Evolutionary conservation across 371 early-diverging fungal genomes (phyloP).

Genomic region (Choanephora cucurbitarum): DNA sequence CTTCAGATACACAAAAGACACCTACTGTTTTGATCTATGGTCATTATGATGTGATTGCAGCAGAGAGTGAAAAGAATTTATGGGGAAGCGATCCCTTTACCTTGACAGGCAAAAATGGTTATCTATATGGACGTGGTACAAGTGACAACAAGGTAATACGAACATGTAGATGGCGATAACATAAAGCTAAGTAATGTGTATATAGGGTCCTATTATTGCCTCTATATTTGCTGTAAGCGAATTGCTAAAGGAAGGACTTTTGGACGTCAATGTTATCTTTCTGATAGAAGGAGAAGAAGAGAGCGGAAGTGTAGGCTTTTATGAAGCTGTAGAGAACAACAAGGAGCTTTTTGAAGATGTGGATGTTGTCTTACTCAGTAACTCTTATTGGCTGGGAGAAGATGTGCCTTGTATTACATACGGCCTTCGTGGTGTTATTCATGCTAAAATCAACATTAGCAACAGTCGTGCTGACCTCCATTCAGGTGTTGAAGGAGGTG

Average conservation of each 20-base stretch:
- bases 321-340: slow-evolving; percentile 59
- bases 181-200: too few species aligned
- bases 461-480: slow-evolving; percentile 62
- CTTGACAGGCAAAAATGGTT: slow-evolving; percentile 66
- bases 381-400: slow-evolving; percentile 74
- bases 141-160: slow-evolving; percentile 71
- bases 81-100: slow-evolving; percentile 57
- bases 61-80: slow-evolving; percentile 54
- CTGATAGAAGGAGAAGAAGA: slow-evolving; percentile 88
- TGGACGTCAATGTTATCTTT: slow-evolving; percentile 74
- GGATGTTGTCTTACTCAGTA: slow-evolving; percentile 72
- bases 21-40: slow-evolving; percentile 79
- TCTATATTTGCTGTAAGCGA: slow-evolving; percentile 77
- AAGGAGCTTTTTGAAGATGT: slow-evolving; percentile 65
- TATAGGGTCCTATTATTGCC: slow-evolving; percentile 74
- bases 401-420: slow-evolving; percentile 69
- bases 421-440: slow-evolving; percentile 76
- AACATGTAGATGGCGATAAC: too few species aligned
- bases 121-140: slow-evolving; percentile 80
- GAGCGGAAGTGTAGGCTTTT: slow-evolving; percentile 74
- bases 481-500: slow-evolving; percentile 87
- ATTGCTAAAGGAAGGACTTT: slow-evolving; percentile 56
- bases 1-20: slow-evolving; percentile 1
- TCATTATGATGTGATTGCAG: slow-evolving; percentile 84
- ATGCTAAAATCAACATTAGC: slow-evolving; percentile 64